Conservation (phyloP, 2,329 filamentous ascomycete species). For the Bipolaris gigantea region DNA sequence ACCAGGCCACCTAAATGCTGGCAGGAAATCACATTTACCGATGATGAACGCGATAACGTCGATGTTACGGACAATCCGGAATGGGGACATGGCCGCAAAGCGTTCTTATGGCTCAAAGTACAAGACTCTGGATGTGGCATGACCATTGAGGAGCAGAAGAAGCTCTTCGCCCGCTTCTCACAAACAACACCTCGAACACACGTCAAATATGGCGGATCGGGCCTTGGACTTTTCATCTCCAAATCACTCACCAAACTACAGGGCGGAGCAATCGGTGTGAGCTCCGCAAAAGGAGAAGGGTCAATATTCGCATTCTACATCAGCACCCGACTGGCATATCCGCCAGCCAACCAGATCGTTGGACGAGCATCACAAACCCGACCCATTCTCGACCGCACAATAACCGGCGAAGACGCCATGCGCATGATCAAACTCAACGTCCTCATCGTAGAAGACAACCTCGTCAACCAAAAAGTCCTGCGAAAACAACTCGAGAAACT, state of each 20-base stretch:
- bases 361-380: constrained; percentile 4
- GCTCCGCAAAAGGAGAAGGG: constrained; percentile 36
- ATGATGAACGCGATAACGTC: constrained; percentile 2
- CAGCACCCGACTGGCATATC: constrained; percentile 24
- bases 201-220: constrained; percentile 47
- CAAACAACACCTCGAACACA: constrained; percentile 39
- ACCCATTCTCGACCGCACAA: constrained; percentile 9
- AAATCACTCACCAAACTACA: constrained; percentile 35
- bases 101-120: constrained; percentile 43
- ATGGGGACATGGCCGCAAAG: constrained; percentile 40
- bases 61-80: constrained; percentile 19
- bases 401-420: constrained; percentile 28
- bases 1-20: constrained; percentile 18
- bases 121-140: constrained; percentile 47
- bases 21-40: constrained; percentile 22
- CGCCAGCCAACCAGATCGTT: constrained; percentile 8
- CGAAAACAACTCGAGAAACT: constrained; percentile 44
- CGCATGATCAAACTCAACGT: constrained; percentile 25
- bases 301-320: constrained; percentile 50
- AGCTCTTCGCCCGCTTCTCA: constrained; percentile 35
- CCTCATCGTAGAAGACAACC: constrained; percentile 45
- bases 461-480: constrained; percentile 48
- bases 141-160: constrained; percentile 41
- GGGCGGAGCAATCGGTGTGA: constrained; percentile 50
- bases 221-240: constrained; percentile 50